Conservation (phyloP, 805 yeast genomes). For the Saccharomycopsis selenospora region DNA sequence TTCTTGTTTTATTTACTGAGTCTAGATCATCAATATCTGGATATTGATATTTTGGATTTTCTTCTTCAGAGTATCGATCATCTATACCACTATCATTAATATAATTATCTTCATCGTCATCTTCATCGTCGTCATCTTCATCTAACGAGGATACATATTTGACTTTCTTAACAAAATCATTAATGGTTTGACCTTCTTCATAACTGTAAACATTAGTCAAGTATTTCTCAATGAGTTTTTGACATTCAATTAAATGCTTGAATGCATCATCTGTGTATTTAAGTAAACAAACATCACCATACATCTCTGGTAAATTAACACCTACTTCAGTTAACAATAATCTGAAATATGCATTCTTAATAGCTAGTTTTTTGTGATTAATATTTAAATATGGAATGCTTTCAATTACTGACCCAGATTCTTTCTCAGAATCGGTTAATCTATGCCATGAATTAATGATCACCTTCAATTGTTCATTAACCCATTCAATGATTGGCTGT, state of each 20-base stretch:
- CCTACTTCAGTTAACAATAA: slow-evolving; percentile 42
- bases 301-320: slow-evolving; percentile 35
- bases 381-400: slow-evolving; percentile 20
- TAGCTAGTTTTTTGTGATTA: slow-evolving; percentile 26
- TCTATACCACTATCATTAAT: slow-evolving; percentile 3
- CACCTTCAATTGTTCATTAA: slow-evolving; percentile 30
- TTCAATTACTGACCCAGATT: neutral
- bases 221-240: slow-evolving; percentile 38
- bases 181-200: slow-evolving; percentile 30
- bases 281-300: slow-evolving; percentile 36
- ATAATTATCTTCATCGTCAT: slow-evolving; percentile 28
- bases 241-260: slow-evolving; percentile 30
- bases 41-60: slow-evolving; percentile 20
- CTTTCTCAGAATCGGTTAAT: slow-evolving; percentile 13
- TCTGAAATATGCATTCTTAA: slow-evolving; percentile 43
- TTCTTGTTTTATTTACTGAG: slow-evolving; percentile 9
- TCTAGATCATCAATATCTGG: slow-evolving; percentile 22
- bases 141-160: slow-evolving; percentile 1
- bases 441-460: slow-evolving; percentile 24
- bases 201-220: slow-evolving; percentile 31
- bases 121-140: slow-evolving; percentile 22
- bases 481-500: slow-evolving; percentile 36
- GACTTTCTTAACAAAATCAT: slow-evolving; percentile 27
- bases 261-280: slow-evolving; percentile 28
- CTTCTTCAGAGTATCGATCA: slow-evolving; percentile 16